Base-by-base conservation (phyloP, 306 rosid species). In the Pachyrhizus erosus region DNA sequence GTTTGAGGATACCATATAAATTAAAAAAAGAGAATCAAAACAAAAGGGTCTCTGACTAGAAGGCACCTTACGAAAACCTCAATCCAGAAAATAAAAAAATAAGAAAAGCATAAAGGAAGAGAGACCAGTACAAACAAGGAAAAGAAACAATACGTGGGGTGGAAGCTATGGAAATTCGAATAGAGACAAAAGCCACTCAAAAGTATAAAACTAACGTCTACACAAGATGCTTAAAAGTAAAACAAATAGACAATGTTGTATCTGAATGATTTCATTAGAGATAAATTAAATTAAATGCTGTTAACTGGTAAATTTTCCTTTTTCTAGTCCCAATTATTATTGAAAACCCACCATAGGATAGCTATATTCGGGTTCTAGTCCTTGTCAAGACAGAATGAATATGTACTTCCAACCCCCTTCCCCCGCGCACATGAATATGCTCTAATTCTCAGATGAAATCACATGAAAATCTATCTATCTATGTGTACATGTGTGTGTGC, bases 1-100 rank as follows among this genome's bases (percentile, higher is more conserved):
- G 77, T 65, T 76, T 76, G 37, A 20, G 48, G 9, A 72, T 72
- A 15, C 29, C 21, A 58, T 49, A 78, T 23, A 66, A 74, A 42
- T 34, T 12, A 27, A 45, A 20, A 27, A 72, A 39, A 34, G 12
- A 52, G 49, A 24, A 70, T 26, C 13, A 42, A 42, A 37, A 37
- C 24, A 29, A 12, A 3, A 51, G 31, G 49, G 61, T 2, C 26
- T 45, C 3, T 7, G 0, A 40, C 29, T 11, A 70, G 48, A 70
- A 42, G 61, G 7, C 48, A 80, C 49, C 45, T 42, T 7, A 13
- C 26, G n/a, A 48, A n/a, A 45, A 27, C 45, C 61, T 57, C 37
- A 12, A 69, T 15, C 51, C 9, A 43, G 61, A 57, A 24, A 62
- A 62, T 11, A 2, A 2, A 5, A 2, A 79, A 52, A 23, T 68